These are phyloP conservation scores for Scedosporium boydii DNA, from an alignment of 2,329 filamentous ascomycete species.

Conservation along the genomic window DNA sequence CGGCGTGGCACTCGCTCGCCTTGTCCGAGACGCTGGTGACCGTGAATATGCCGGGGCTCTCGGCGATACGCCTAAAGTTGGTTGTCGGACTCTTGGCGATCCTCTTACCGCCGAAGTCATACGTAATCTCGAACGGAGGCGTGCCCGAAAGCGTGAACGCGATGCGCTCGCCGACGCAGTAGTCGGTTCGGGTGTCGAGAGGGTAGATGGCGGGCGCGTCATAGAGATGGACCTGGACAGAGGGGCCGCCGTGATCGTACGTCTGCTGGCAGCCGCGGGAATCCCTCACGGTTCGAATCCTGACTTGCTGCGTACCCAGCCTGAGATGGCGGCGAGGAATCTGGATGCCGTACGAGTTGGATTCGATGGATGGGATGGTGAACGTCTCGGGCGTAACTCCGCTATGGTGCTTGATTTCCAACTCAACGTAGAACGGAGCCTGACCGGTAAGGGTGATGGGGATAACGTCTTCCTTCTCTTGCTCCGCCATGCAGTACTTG, in stretches of 20 bases:
- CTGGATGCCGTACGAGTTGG: conserved; percentile 65
- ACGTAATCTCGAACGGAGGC: conserved; percentile 86
- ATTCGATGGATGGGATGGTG: conserved; percentile 68
- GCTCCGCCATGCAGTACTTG: conserved; percentile 86
- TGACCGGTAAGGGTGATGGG: conserved; percentile 76
- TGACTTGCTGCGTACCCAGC: conserved; percentile 80
- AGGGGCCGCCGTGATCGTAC: conserved; percentile 59
- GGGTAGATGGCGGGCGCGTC: conserved; percentile 87
- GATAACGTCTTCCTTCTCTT: conserved; percentile 74
- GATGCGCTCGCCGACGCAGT: conserved; percentile 91
- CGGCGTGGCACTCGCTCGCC: conserved; percentile 77
- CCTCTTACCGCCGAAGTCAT: conserved; percentile 75
- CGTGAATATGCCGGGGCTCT: conserved; percentile 78
- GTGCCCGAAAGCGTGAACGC: conserved; percentile 86
- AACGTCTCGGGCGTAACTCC: conserved; percentile 71
- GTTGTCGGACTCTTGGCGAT: conserved; percentile 73
- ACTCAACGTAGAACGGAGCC: conserved; percentile 81
- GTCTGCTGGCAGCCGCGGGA: conserved; percentile 76
- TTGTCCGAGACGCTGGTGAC: conserved; percentile 83
- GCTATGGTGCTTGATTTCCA: conserved; percentile 88
- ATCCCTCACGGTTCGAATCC: conserved; percentile 84
- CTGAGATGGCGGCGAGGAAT: conserved; percentile 80
- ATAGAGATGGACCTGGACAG: conserved; percentile 84
- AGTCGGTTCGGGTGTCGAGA: conserved; percentile 74
- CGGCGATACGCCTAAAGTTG: conserved; percentile 86